A percentile compares a stretch with the other conserved stretches of the same genome.
phyloP scores from a whole-genome alignment of 331 rosid species.

The Quercus tomentella region DNA sequence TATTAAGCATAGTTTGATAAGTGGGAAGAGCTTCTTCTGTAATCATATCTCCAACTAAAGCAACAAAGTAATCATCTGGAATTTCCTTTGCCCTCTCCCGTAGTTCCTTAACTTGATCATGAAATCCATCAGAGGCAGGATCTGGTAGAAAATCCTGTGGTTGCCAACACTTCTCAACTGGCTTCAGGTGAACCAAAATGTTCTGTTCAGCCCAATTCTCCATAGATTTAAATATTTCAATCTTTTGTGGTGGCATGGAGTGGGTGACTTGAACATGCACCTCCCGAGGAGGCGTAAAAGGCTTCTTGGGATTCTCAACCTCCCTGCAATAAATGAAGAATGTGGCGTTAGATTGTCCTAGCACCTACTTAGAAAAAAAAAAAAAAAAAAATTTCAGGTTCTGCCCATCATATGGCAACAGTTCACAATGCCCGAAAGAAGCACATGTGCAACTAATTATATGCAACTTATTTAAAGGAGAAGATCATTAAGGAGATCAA shows the following conservation, averaged over 20 bases:
- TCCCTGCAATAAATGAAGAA: constrained; percentile 15
- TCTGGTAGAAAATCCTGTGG: constrained; percentile 31
- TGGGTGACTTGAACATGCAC: constrained; percentile 35
- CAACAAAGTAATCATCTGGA: constrained; percentile 79
- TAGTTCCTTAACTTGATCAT: constrained; percentile 46
- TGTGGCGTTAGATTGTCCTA: background rate
- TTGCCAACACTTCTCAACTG: constrained; percentile 34
- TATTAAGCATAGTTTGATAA: constrained; percentile 79
- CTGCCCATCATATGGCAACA: background rate
- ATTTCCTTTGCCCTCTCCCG: constrained; percentile 65
- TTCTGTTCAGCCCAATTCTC: constrained; percentile 29
- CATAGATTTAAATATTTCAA: constrained; percentile 26
- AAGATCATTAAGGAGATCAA: no score
- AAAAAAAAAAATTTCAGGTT: background rate
- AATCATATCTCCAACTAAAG: constrained; percentile 78
- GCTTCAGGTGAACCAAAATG: constrained; percentile 27
- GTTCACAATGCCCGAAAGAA: background rate
- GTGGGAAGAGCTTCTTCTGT: constrained; percentile 88
- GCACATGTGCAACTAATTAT: no score
- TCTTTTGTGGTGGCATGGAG: constrained; percentile 29
- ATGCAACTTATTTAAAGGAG: no score
- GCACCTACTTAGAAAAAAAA: background rate
- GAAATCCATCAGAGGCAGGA: constrained; percentile 25
- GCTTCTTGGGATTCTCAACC: constrained; percentile 27
- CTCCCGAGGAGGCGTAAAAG: constrained; percentile 29